These are phyloP conservation scores for Pseudogymnoascus pannorum DNA, from an alignment of 2,329 filamentous ascomycete species.

Conservation along the genomic window DNA sequence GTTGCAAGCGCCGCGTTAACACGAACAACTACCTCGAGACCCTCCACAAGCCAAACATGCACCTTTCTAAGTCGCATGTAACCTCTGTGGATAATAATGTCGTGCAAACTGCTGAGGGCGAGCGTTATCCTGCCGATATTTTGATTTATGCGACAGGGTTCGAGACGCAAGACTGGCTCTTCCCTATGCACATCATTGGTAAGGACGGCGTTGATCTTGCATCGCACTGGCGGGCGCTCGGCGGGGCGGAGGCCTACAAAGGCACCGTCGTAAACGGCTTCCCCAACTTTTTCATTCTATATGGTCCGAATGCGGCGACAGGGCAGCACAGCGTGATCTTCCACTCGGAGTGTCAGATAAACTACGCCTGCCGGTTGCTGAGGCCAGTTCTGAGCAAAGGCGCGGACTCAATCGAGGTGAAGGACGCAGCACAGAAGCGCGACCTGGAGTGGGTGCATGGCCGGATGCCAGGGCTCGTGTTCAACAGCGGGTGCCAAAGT, in stretches of 20 bases:
- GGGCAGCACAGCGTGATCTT: conserved; percentile 48
- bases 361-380: conserved; percentile 37
- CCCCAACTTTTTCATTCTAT: conserved; percentile 50
- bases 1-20: conserved; percentile 57
- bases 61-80: conserved; percentile 11
- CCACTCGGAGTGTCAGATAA: conserved; percentile 46
- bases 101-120: not conserved
- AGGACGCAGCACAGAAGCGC: conserved; percentile 27
- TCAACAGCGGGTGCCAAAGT: conserved; percentile 42
- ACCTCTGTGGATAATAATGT: conserved; percentile 16
- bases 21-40: conserved; percentile 48
- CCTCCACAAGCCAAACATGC: conserved; percentile 41
- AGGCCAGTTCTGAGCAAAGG: conserved; percentile 31
- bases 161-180: conserved; percentile 43
- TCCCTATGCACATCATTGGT: conserved; percentile 42
- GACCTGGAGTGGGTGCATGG: conserved; percentile 35
- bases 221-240: conserved; percentile 43
- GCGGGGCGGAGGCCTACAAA: conserved; percentile 47
- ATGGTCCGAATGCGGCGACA: conserved; percentile 48
- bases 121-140: conserved; percentile 37
- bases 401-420: conserved; percentile 31
- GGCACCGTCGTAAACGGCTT: conserved; percentile 48
- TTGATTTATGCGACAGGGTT: conserved; percentile 49
- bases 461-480: conserved; percentile 38
- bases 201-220: conserved; percentile 38